These are phyloP conservation scores for Funneliformis mosseae DNA, from an alignment of 192 early-diverging fungal species.

Conservation along the genomic window DNA sequence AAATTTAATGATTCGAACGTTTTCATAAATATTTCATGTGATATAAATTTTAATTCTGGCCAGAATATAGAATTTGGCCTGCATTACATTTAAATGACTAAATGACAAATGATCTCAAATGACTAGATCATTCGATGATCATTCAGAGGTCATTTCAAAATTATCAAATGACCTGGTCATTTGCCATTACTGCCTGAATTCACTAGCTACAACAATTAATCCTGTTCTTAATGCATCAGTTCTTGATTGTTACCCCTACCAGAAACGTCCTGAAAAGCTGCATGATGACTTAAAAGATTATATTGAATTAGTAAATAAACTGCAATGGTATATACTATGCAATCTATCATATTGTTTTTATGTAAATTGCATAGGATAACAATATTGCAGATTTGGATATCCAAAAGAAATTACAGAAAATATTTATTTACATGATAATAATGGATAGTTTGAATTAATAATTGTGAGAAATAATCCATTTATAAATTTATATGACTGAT, in stretches of 20 bases:
- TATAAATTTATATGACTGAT: background rate
- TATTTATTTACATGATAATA: background rate
- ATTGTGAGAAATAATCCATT: too few relatives aligned
- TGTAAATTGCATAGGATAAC: background rate
- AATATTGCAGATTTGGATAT: background rate
- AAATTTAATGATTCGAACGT: too few relatives aligned
- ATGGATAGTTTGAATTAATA: background rate
- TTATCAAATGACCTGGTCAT: too few relatives aligned
- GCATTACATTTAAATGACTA: too few relatives aligned
- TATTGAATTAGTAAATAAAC: background rate
- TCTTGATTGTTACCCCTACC: background rate
- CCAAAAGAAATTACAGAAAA: background rate
- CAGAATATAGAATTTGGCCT: too few relatives aligned
- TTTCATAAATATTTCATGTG: too few relatives aligned
- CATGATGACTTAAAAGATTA: background rate
- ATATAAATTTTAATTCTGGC: too few relatives aligned
- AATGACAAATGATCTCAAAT: too few relatives aligned
- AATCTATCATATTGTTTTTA: slow-evolving; percentile 2
- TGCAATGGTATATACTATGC: background rate
- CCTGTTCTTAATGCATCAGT: background rate
- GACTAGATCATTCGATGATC: too few relatives aligned
- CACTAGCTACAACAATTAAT: slow-evolving; percentile 8
- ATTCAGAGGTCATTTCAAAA: too few relatives aligned
- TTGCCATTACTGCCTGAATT: too few relatives aligned
- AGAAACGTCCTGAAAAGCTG: background rate